Conservation (phyloP, 2,329 filamentous ascomycete genomes). For the Cladosporium sp. region DNA sequence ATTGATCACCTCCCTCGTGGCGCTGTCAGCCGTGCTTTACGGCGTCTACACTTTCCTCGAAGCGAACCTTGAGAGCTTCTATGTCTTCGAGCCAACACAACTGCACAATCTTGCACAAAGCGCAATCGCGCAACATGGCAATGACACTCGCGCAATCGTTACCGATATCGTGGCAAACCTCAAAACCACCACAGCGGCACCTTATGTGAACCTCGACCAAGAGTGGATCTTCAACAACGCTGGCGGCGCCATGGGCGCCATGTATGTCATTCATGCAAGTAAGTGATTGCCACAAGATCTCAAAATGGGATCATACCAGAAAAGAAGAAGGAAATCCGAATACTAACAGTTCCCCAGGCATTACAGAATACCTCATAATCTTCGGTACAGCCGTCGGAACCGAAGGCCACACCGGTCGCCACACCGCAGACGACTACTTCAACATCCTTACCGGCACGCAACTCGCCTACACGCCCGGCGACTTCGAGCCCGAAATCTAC, state of each 20-base stretch:
- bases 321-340: no score
- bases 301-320: neutral
- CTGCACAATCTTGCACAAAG: constrained; percentile 65
- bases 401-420: constrained; percentile 81
- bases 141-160: constrained; percentile 68
- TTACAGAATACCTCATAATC: constrained; percentile 88
- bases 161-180: constrained; percentile 67
- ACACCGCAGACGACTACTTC: constrained; percentile 94
- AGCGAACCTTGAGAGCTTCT: constrained; percentile 54
- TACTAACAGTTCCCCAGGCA: constrained; percentile 39
- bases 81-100: constrained; percentile 68
- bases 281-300: constrained; percentile 31
- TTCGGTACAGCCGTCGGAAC: constrained; percentile 81
- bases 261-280: constrained; percentile 88
- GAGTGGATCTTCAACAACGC: constrained; percentile 93
- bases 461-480: constrained; percentile 66
- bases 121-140: constrained; percentile 65
- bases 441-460: constrained; percentile 79
- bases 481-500: constrained; percentile 67
- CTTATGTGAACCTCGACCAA: constrained; percentile 41
- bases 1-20: constrained; percentile 50
- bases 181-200: constrained; percentile 39
- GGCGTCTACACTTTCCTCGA: constrained; percentile 55
- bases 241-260: constrained; percentile 84
- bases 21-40: constrained; percentile 53